These are phyloP conservation scores for Ogataea populi-albae DNA, from an alignment of 805 yeast species.

Conservation along the genomic window DNA sequence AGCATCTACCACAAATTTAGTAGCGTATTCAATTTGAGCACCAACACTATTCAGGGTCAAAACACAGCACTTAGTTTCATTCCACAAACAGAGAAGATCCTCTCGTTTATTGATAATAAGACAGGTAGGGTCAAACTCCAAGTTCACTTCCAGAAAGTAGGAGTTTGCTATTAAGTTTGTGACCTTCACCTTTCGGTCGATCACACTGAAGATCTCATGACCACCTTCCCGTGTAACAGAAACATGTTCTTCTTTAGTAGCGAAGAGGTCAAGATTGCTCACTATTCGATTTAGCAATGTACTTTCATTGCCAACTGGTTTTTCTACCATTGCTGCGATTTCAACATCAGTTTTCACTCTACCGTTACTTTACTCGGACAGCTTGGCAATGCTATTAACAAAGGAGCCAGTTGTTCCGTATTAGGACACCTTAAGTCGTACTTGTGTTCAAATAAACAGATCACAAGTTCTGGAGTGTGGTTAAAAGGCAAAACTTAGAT, in stretches of 20 bases:
- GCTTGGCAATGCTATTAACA: too few species aligned
- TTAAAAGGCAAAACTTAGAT: constrained; percentile 3
- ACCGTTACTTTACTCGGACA: too few species aligned
- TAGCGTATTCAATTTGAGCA: constrained; percentile 15
- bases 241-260: constrained; percentile 15
- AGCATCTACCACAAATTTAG: constrained; percentile 9
- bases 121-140: constrained; percentile 27
- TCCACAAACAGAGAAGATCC: constrained; percentile 28
- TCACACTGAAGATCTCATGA: constrained; percentile 25
- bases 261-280: constrained; percentile 13
- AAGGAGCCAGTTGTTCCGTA: constrained; percentile 1
- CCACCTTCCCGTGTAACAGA: constrained; percentile 27
- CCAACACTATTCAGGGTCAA: constrained; percentile 21
- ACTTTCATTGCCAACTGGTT: not conserved
- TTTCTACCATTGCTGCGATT: not conserved
- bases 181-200: constrained; percentile 19
- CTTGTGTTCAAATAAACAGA: not conserved
- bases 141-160: constrained; percentile 8
- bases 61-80: constrained; percentile 14
- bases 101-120: constrained; percentile 25
- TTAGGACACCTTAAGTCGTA: not conserved
- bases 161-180: constrained; percentile 14
- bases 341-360: not conserved
- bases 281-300: constrained; percentile 8
- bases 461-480: too few species aligned